phyloP scores from a whole-genome alignment of 2,329 filamentous ascomycete genomes.

The Fusarium concolor region DNA sequence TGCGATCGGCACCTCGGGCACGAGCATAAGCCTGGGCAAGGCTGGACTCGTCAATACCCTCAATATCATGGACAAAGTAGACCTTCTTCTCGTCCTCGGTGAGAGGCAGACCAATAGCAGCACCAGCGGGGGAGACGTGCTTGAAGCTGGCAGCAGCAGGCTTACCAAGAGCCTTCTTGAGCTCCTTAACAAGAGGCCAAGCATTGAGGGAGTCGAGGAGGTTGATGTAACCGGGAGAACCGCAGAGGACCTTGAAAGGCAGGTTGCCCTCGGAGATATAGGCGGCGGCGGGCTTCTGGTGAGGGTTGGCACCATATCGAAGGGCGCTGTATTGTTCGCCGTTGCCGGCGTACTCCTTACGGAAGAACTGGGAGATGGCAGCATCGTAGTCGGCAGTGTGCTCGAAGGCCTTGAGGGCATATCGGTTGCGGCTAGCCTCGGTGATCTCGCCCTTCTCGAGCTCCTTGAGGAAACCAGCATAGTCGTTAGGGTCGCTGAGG shows the following conservation, averaged over 20 bases:
- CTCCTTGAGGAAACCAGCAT: constrained; percentile 92
- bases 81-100: constrained; percentile 92
- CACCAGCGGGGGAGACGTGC: constrained; percentile 96
- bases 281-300: constrained; percentile 95
- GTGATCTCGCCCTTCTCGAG: constrained; percentile 88
- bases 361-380: constrained; percentile 96
- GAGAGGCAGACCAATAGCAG: constrained; percentile 90
- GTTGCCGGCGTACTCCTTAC: constrained; percentile 91
- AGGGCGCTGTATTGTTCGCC: constrained; percentile 86
- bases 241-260: constrained; percentile 94
- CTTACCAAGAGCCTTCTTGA: constrained; percentile 86
- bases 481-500: constrained; percentile 92
- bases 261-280: constrained; percentile 78
- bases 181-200: constrained; percentile 96
- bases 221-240: constrained; percentile 96
- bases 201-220: constrained; percentile 95
- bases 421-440: constrained; percentile 85
- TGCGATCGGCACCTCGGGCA: constrained; percentile 94
- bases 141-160: constrained; percentile 98
- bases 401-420: constrained; percentile 97
- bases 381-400: constrained; percentile 97
- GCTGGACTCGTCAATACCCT: constrained; percentile 84
- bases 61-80: constrained; percentile 97
- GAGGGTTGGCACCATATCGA: constrained; percentile 95
- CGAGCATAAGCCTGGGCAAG: constrained; percentile 96